These are phyloP conservation scores for Pelargonium fulgidum DNA, from an alignment of 441 rosid genomes.

Conservation along the genomic window DNA sequence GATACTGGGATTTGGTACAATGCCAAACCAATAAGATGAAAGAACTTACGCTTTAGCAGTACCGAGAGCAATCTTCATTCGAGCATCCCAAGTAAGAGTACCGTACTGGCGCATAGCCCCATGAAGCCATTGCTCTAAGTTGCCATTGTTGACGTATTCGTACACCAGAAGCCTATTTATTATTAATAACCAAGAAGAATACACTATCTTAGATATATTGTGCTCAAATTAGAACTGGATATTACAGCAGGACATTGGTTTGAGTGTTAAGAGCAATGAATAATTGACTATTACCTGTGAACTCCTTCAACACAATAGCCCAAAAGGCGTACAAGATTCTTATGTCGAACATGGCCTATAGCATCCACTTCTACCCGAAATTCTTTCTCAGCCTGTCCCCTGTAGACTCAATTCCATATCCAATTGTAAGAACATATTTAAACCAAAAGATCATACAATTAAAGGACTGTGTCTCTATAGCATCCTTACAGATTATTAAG, in stretches of 20 bases:
- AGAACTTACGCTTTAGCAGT: slow-evolving; percentile 89
- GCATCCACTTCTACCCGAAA: slow-evolving; percentile 92
- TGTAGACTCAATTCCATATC: slow-evolving; percentile 14
- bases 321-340: slow-evolving; percentile 88
- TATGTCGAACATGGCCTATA: slow-evolving; percentile 95
- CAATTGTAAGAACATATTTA: not conserved
- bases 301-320: slow-evolving; percentile 98
- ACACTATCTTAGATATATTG: too few species aligned
- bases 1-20: too few species aligned
- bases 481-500: slow-evolving; percentile 72
- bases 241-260: too few species aligned
- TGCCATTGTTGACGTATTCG: slow-evolving; percentile 89
- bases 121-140: slow-evolving; percentile 96
- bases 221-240: too few species aligned
- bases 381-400: slow-evolving; percentile 99
- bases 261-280: not conserved
- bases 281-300: slow-evolving; percentile 46
- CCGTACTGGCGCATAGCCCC: slow-evolving; percentile 91
- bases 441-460: not conserved
- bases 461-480: not conserved
- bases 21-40: too few species aligned
- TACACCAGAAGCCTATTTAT: slow-evolving; percentile 71
- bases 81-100: slow-evolving; percentile 93
- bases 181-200: not conserved
- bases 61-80: slow-evolving; percentile 73